phyloP scores from a whole-genome alignment of 495 filamentous ascomycete genomes.

The Penicillium odoratum region DNA sequence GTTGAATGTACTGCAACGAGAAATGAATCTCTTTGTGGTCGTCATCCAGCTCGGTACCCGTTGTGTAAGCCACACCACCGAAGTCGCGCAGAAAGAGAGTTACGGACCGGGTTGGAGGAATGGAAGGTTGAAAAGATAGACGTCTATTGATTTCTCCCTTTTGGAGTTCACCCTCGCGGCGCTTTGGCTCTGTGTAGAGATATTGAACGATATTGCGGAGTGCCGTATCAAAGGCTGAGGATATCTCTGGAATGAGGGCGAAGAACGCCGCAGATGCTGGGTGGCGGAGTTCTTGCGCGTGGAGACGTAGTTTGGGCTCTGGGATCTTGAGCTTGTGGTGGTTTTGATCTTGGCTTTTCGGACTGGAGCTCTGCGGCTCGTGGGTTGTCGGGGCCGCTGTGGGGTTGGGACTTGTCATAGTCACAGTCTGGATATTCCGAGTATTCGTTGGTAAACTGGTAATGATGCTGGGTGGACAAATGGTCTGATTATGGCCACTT shows the following conservation, averaged over 20 bases:
- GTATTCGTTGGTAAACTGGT: no score
- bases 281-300: slow-evolving; percentile 68
- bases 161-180: background rate
- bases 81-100: slow-evolving; percentile 82
- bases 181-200: slow-evolving; percentile 54
- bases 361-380: background rate
- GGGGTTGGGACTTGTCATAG: background rate
- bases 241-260: slow-evolving; percentile 52
- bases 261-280: slow-evolving; percentile 64
- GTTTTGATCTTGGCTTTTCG: background rate
- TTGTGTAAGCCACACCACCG: slow-evolving; percentile 85
- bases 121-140: slow-evolving; percentile 30
- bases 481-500: no score
- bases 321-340: slow-evolving; percentile 17
- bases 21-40: slow-evolving; percentile 97
- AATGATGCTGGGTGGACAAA: no score
- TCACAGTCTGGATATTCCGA: no score
- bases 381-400: background rate
- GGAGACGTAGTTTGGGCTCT: slow-evolving; percentile 67
- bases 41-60: slow-evolving; percentile 73
- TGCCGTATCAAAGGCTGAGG: slow-evolving; percentile 56
- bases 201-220: slow-evolving; percentile 64
- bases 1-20: slow-evolving; percentile 70
- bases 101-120: slow-evolving; percentile 70
- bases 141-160: slow-evolving; percentile 7